Base-by-base conservation (phyloP, 2,329 filamentous ascomycete species). In the Fonsecaea multimorphosa region DNA sequence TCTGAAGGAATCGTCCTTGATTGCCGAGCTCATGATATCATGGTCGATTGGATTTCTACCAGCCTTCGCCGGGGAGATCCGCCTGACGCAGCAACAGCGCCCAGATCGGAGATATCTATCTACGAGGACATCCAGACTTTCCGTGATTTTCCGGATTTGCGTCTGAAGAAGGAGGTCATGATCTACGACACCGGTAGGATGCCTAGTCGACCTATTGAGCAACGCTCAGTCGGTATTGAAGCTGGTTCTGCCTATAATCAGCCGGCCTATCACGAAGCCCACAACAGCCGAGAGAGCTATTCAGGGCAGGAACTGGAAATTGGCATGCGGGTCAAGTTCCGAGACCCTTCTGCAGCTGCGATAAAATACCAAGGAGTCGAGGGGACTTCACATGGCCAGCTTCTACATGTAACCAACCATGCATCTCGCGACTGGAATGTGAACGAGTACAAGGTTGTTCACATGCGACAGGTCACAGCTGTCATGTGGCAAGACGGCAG, bases 401-500 rank as follows among this genome's bases (percentile, higher is more conserved):
- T 85, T 49, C 75, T 76, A 14, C 77, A 77, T 22, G 79, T 86
- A 31, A 76, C 82, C 27, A 75, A 80, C 9, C 79, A 79, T 2
- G 77, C 82, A 24, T 82, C 80, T 8, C 76, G 83, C 46, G 85
- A 85, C 1, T 86, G 84, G 72, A 86, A 89, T 69, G 74, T 87
- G 68, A 88, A 88, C 66, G 79, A 86, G 2, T 86, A 83, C 69
- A 78, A 82, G 12, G 77, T 88, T 58, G 76, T 82, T 58, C 78
- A 78, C 34, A 83, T 82, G 11, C 77, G 76, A 22, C 84, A 84
- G 1, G 75, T 77, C n/a, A 82, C 83, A 12, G 82, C 77, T 1
- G 82, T 88, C 3, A 81, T 83, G 66, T 89, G 86, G 86, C 86
- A 88, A 70, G 84, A 88, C 71, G 78, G 83, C 16, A 80, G 79